Evolutionary conservation across 352 stramenopile species (phyloP).

Genomic region (Globisporangium rhizosaccharum): DNA sequence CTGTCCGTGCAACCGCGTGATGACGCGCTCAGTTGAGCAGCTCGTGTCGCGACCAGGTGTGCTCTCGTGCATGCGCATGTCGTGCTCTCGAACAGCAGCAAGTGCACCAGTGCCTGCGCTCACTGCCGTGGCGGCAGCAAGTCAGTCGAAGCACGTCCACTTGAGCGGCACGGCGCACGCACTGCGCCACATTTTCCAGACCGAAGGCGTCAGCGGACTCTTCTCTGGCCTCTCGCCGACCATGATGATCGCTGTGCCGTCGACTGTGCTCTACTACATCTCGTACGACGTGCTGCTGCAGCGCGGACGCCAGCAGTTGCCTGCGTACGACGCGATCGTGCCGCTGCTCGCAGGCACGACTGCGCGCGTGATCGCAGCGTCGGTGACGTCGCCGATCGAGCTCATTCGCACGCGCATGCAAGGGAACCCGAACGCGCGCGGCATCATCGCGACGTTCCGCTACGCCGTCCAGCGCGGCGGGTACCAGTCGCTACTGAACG

Average conservation of each 20-base stretch:
- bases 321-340: conserved; percentile 31
- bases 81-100: conserved; percentile 14
- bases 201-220: conserved; percentile 68
- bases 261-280: conserved; percentile 94
- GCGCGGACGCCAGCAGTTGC: conserved; percentile 30
- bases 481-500: conserved; percentile 78
- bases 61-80: conserved; percentile 40
- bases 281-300: conserved; percentile 88
- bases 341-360: conserved; percentile 64
- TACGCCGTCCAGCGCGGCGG: conserved; percentile 59
- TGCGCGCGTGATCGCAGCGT: conserved; percentile 67
- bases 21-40: conserved; percentile 46
- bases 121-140: neutral
- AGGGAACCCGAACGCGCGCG: conserved; percentile 18
- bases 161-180: conserved; percentile 58
- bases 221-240: conserved; percentile 89
- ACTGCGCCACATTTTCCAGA: conserved; percentile 73
- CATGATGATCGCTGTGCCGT: conserved; percentile 91
- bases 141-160: conserved; percentile 19
- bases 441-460: conserved; percentile 43
- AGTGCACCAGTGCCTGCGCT: conserved; percentile 2
- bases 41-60: conserved; percentile 18
- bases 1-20: conserved; percentile 45
- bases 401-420: conserved; percentile 88
- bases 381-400: conserved; percentile 84